A percentile compares a stretch with the other conserved stretches of the same genome.
Evolutionary conservation across 257 asterid genomes (phyloP).

Genomic region (Solanum arcanum): DNA sequence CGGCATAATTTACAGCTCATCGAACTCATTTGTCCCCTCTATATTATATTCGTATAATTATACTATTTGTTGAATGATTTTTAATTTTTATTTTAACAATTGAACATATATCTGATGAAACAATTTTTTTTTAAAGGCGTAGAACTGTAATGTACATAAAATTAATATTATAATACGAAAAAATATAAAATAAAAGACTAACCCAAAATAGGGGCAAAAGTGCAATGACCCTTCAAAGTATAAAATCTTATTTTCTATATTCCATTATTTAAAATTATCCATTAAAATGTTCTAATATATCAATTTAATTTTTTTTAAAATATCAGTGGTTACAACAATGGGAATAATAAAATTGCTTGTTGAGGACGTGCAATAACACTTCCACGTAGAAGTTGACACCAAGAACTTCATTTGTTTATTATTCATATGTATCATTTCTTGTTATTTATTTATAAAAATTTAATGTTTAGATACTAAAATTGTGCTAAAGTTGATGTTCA

Average conservation of each 20-base stretch:
- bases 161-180: background rate
- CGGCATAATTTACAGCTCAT: background rate
- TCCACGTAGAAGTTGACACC: background rate
- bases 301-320: background rate
- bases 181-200: background rate
- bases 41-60: background rate
- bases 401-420: background rate
- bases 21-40: background rate
- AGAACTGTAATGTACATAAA: no score
- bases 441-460: background rate
- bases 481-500: background rate
- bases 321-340: background rate
- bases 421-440: background rate
- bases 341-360: background rate
- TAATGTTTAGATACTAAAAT: background rate
- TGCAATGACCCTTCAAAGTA: background rate
- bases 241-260: background rate
- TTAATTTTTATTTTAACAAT: no score
- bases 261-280: background rate
- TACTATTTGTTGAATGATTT: rapidly evolving
- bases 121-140: no score
- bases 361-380: background rate
- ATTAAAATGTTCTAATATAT: background rate
- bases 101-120: no score
- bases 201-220: background rate